phyloP scores from a whole-genome alignment of 106 monocot genomes.

The Posidonia australis region DNA sequence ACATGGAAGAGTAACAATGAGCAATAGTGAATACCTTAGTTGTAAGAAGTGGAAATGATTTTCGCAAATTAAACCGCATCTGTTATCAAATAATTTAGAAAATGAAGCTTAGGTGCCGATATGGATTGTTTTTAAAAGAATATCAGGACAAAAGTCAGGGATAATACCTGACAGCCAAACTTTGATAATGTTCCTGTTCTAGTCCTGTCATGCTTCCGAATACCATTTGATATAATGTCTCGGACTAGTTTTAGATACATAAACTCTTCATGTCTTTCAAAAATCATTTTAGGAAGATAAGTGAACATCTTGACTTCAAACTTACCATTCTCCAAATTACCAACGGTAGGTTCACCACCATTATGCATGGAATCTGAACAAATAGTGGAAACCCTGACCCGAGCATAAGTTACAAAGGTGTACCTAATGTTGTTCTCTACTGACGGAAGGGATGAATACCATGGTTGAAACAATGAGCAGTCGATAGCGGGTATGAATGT shows the following conservation, averaged over 20 bases:
- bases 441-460: constrained; percentile 69
- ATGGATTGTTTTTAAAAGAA: constrained; percentile 6
- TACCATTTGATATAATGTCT: constrained; percentile 66
- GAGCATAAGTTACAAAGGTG: constrained; percentile 83
- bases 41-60: constrained; percentile 81
- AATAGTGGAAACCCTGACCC: constrained; percentile 30
- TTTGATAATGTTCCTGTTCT: constrained; percentile 86
- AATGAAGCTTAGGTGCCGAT: neutral
- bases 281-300: constrained; percentile 76
- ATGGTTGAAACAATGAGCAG: constrained; percentile 61
- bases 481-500: constrained; percentile 81
- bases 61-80: constrained; percentile 97
- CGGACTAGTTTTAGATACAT: constrained; percentile 67
- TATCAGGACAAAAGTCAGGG: neutral
- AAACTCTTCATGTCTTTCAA: constrained; percentile 73
- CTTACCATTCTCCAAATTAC: constrained; percentile 18
- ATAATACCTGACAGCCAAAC: constrained; percentile 84
- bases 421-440: constrained; percentile 62
- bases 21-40: constrained; percentile 59
- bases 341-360: constrained; percentile 14
- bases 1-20: neutral
- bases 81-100: constrained; percentile 9
- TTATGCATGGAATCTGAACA: constrained; percentile 21
- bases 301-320: constrained; percentile 65
- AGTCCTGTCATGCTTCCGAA: constrained; percentile 73